Evolutionary conservation across 352 stramenopile species (phyloP).

Genomic region (Globisporangium uncinulatum): DNA sequence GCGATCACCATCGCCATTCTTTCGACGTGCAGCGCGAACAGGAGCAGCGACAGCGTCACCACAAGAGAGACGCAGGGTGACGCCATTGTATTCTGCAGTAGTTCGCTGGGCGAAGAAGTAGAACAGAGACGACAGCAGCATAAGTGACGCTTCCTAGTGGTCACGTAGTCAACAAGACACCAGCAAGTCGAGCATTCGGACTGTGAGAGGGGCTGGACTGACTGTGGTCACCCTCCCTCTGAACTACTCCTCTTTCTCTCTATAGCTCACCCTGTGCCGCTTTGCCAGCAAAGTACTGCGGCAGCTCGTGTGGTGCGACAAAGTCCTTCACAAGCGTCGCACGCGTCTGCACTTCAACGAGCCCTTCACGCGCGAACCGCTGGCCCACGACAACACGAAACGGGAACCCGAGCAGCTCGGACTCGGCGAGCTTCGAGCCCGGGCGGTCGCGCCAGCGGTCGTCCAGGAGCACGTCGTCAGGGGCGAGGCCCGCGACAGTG

Average conservation of each 20-base stretch:
- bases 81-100: no score
- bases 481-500: conserved; percentile 20
- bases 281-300: conserved; percentile 28
- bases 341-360: conserved; percentile 72
- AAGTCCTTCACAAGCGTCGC: conserved; percentile 63
- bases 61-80: neutral
- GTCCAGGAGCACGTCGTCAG: conserved; percentile 73
- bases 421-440: conserved; percentile 77
- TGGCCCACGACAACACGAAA: conserved; percentile 83
- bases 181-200: neutral
- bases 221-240: neutral
- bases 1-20: neutral
- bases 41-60: neutral
- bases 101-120: no score
- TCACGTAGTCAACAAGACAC: no score
- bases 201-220: neutral
- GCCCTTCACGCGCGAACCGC: conserved; percentile 61
- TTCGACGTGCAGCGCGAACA: neutral
- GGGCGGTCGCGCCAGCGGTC: conserved; percentile 80
- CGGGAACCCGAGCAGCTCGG: conserved; percentile 83
- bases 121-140: no score
- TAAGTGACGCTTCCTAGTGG: no score
- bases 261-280: conserved; percentile 14
- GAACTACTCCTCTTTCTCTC: neutral
- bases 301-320: conserved; percentile 33